A percentile compares a stretch with the other conserved stretches of the same genome.
phyloP scores from a whole-genome alignment of 495 filamentous ascomycete genomes.

The Opeltia flavorubescens region DNA sequence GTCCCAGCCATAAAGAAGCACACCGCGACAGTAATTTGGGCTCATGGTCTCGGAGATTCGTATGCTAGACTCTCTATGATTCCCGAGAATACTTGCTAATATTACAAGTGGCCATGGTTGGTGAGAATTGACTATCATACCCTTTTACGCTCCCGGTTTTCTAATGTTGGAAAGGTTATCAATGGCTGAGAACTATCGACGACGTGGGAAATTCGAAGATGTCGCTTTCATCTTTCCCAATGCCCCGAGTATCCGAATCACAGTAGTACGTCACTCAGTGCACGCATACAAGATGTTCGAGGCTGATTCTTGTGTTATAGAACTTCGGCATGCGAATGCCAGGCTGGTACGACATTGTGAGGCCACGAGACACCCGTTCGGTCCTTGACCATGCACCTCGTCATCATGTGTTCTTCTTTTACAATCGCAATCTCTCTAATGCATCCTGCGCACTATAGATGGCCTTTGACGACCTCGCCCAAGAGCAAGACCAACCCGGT shows the following conservation, averaged over 20 bases:
- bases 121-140: conserved; percentile 22
- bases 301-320: conserved; percentile 26
- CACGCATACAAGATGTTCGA: background rate
- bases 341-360: conserved; percentile 84
- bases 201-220: conserved; percentile 70
- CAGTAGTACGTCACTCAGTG: conserved; percentile 42
- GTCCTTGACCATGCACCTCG: background rate
- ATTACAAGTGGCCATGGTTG: conserved; percentile 49
- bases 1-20: conserved; percentile 82
- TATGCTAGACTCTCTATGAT: conserved; percentile 18
- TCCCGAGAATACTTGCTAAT: background rate
- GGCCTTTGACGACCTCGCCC: conserved; percentile 22
- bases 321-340: conserved; percentile 76
- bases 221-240: conserved; percentile 89
- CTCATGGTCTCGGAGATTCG: conserved; percentile 82
- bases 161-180: conserved; percentile 35
- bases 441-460: conserved; percentile 4
- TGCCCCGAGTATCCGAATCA: conserved; percentile 82
- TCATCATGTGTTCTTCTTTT: no score
- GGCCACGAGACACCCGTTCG: conserved; percentile 29
- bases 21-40: conserved; percentile 87
- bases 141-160: background rate
- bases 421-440: no score
- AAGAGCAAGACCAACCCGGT: conserved; percentile 67
- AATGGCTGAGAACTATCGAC: conserved; percentile 81